Evolutionary conservation across 2,329 filamentous ascomycete genomes (phyloP), one percentile per base, ranked within the genome.

Genomic region (Fusarium sp.): DNA sequence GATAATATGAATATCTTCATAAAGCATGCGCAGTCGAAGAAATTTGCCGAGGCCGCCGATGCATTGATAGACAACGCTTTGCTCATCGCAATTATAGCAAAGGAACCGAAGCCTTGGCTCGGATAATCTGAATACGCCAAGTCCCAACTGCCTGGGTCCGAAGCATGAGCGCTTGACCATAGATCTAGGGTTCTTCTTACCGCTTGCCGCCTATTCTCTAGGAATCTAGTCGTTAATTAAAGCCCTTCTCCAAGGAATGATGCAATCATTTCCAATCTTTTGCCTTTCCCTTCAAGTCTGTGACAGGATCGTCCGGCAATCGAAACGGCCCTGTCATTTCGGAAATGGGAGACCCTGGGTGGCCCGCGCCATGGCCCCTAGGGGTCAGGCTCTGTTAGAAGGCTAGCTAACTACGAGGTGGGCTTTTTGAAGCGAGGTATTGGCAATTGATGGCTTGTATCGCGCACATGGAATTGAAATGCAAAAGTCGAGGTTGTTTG

Each of bases 241-340:
- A 22, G 10, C n/a, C 11, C 39, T 22, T 22, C 6, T 22, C 13
- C 34, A 20, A 46, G 34, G 31, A 48, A 65, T 66, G 62, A 65
- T 57, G 60, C 44, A 60, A 65, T 65, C 26, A 53, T 46, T 44
- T n/a, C 11, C 33, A 60, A 13, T 58, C 42, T 43, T 43, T 48
- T 31, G n/a, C 8, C 34, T 6, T 44, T 55, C 36, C 49, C 44
- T 45, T 38, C 18, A 24, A 48, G 56, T 49, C 52, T 53, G 40
- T 14, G 57, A 63, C 67, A 56, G 60, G 68, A 65, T 68, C 70
- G 56, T 55, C 68, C 63, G 63, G 68, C 62, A 60, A 72, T 74
- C 66, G 64, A 70, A 50, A 54, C 39, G 70, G 58, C 68, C 72
- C 70, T 73, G 72, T 67, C 70, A 74, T 74, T 73, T 74, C 60